phyloP scores from a whole-genome alignment of 2,329 filamentous ascomycete genomes.

The Penicillium aurantiogriseum region DNA sequence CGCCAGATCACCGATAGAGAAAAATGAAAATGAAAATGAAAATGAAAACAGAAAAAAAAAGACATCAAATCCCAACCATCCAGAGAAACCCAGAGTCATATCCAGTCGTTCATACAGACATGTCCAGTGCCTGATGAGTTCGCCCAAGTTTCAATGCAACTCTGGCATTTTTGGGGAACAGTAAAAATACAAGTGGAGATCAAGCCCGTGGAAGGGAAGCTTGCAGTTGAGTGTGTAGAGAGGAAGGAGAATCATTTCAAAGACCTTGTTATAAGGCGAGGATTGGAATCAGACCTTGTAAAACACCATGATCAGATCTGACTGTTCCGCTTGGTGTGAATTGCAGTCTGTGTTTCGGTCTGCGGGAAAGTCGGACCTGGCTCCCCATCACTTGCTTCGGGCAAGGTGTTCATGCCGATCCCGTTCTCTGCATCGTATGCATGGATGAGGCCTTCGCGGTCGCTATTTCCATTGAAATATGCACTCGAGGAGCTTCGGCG shows the following conservation, averaged over 20 bases:
- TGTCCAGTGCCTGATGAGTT: conserved; percentile 26
- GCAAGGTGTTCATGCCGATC: conserved; percentile 75
- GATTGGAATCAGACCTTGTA: conserved; percentile 10
- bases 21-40: conserved; percentile 9
- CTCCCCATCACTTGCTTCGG: conserved; percentile 68
- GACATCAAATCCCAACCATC: conserved; percentile 19
- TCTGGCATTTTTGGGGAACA: conserved; percentile 24
- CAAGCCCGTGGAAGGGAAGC: conserved; percentile 5
- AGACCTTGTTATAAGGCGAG: conserved; percentile 26
- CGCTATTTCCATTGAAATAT: conserved; percentile 57
- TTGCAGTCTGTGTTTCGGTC: conserved; percentile 26
- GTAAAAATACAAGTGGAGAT: conserved; percentile 26
- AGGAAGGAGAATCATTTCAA: conserved; percentile 24
- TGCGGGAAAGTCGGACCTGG: conserved; percentile 37
- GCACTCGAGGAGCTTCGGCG: conserved; percentile 66
- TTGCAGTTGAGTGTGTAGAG: conserved; percentile 4
- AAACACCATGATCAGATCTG: conserved; percentile 21
- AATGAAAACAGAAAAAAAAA: conserved; percentile 9
- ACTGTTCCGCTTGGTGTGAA: conserved; percentile 34
- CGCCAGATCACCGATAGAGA: conserved; percentile 13
- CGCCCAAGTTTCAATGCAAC: conserved; percentile 16
- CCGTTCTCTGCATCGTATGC: conserved; percentile 82
- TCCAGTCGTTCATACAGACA: conserved; percentile 30
- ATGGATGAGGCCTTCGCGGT: conserved; percentile 80
- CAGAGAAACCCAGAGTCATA: conserved; percentile 27